A percentile compares a stretch with the other conserved stretches of the same genome.
Evolutionary conservation across 805 yeast species (phyloP).

Genomic region (Pichia nanzhaoensis): DNA sequence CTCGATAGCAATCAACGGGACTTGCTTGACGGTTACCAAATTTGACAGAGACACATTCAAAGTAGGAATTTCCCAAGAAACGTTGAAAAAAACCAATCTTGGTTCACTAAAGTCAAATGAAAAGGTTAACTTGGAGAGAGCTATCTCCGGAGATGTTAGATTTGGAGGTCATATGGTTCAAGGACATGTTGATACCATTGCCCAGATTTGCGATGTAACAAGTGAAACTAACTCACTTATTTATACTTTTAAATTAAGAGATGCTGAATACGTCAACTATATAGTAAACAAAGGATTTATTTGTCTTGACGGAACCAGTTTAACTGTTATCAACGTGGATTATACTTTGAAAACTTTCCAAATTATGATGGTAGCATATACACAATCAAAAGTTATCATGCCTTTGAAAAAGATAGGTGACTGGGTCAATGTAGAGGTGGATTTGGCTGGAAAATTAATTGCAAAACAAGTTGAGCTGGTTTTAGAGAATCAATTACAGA

Average conservation of each 20-base stretch:
- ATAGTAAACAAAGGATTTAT: slow-evolving; percentile 95
- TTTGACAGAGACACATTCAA: slow-evolving; percentile 58
- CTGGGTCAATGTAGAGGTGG: slow-evolving; percentile 86
- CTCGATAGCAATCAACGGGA: slow-evolving; percentile 85
- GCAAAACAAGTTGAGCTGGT: slow-evolving; percentile 72
- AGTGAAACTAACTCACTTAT: slow-evolving; percentile 73
- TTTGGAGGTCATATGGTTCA: slow-evolving; percentile 98
- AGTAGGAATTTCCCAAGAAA: slow-evolving; percentile 91
- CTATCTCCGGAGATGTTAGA: slow-evolving; percentile 71
- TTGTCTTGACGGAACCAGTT: slow-evolving; percentile 86
- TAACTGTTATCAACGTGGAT: slow-evolving; percentile 80
- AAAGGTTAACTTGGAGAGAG: slow-evolving; percentile 85
- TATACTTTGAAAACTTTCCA: slow-evolving; percentile 52
- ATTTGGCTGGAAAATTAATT: slow-evolving; percentile 83
- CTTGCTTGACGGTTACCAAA: slow-evolving; percentile 87
- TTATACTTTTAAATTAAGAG: slow-evolving; percentile 67
- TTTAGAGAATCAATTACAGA: slow-evolving; percentile 46
- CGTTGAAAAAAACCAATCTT: slow-evolving; percentile 73
- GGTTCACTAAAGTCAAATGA: slow-evolving; percentile 52
- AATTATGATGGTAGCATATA: slow-evolving; percentile 87
- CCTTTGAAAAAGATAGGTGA: slow-evolving; percentile 59
- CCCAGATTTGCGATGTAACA: slow-evolving; percentile 45
- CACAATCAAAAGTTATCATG: slow-evolving; percentile 74
- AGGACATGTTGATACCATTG: slow-evolving; percentile 93
- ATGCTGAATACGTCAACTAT: slow-evolving; percentile 53